These are phyloP conservation scores for Cryphonectria japonica DNA, from an alignment of 2,329 filamentous ascomycete genomes.

Conservation along the genomic window DNA sequence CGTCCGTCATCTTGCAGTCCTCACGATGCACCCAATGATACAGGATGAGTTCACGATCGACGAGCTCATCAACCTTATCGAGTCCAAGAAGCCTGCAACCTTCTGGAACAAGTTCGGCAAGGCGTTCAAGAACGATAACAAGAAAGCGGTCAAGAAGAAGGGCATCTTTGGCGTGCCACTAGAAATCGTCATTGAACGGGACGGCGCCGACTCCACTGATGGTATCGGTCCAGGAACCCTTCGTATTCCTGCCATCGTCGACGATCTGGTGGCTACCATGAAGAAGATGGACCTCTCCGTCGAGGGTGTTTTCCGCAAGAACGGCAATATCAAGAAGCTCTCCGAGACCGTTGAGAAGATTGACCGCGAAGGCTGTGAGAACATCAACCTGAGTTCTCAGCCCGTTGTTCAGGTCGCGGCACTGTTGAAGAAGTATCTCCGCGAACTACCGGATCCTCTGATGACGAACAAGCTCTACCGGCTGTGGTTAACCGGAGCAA, in stretches of 20 bases:
- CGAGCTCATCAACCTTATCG: constrained; percentile 88
- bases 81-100: constrained; percentile 83
- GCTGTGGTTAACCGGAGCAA: constrained; percentile 87
- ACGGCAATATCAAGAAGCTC: constrained; percentile 94
- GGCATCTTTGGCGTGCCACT: constrained; percentile 90
- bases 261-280: constrained; percentile 93
- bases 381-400: constrained; percentile 84
- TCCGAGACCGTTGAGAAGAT: constrained; percentile 85
- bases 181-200: constrained; percentile 86
- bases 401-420: constrained; percentile 93
- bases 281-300: constrained; percentile 99
- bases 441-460: constrained; percentile 91
- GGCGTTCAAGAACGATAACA: constrained; percentile 86
- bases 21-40: constrained; percentile 92
- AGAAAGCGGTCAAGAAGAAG: constrained; percentile 83
- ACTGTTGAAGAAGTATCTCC: constrained; percentile 90
- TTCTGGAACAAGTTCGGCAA: constrained; percentile 99
- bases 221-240: constrained; percentile 91
- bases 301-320: constrained; percentile 98
- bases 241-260: constrained; percentile 90
- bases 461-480: constrained; percentile 94
- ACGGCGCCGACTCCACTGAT: constrained; percentile 96
- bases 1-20: constrained; percentile 88
- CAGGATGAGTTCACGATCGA: constrained; percentile 92
- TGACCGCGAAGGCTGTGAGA: constrained; percentile 82